A percentile compares a stretch with the other conserved stretches of the same genome.
phyloP scores from a whole-genome alignment of 2,329 filamentous ascomycete genomes.

The Coniochaeta pulveracea region DNA sequence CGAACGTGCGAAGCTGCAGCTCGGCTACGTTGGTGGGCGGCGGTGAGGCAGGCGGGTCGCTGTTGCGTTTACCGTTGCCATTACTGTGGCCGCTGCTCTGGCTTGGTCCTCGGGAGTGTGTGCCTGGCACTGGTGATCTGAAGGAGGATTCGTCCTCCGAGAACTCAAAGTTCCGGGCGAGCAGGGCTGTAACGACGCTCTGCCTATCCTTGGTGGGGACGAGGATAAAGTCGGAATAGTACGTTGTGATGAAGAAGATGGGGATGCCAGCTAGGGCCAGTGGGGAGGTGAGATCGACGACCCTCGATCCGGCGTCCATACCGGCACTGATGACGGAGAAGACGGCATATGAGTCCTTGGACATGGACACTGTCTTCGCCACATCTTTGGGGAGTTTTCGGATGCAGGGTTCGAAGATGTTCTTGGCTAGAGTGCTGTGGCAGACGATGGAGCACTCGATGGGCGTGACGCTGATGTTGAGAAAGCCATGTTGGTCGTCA shows the following conservation, averaged over 20 bases:
- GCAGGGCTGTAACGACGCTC: conserved; percentile 65
- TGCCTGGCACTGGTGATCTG: conserved; percentile 36
- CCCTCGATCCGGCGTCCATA: conserved; percentile 80
- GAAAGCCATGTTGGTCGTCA: conserved; percentile 61
- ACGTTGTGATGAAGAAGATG: conserved; percentile 98
- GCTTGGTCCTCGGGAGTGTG: conserved; percentile 22
- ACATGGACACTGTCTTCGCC: conserved; percentile 55
- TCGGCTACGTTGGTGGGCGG: conserved; percentile 69
- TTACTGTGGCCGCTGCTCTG: conserved; percentile 14
- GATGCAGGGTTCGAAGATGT: conserved; percentile 66
- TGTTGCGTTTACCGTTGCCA: too few relatives aligned
- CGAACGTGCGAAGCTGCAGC: conserved; percentile 73
- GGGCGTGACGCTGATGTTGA: conserved; percentile 88
- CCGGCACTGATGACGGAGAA: conserved; percentile 86
- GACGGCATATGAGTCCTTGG: conserved; percentile 72
- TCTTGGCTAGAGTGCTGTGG: conserved; percentile 59
- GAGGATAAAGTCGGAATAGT: conserved; percentile 94
- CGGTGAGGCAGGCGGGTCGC: conserved; percentile 49
- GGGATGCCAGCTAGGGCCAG: conserved; percentile 85
- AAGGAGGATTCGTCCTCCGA: conserved; percentile 59
- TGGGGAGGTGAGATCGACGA: conserved; percentile 83
- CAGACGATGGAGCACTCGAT: conserved; percentile 91
- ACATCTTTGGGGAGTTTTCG: conserved; percentile 44
- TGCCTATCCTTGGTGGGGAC: conserved; percentile 66
- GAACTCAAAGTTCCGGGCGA: conserved; percentile 75